Evolutionary conservation across 768 basidiomycete genomes (phyloP).

Genomic region (Polyporus arcularius): DNA sequence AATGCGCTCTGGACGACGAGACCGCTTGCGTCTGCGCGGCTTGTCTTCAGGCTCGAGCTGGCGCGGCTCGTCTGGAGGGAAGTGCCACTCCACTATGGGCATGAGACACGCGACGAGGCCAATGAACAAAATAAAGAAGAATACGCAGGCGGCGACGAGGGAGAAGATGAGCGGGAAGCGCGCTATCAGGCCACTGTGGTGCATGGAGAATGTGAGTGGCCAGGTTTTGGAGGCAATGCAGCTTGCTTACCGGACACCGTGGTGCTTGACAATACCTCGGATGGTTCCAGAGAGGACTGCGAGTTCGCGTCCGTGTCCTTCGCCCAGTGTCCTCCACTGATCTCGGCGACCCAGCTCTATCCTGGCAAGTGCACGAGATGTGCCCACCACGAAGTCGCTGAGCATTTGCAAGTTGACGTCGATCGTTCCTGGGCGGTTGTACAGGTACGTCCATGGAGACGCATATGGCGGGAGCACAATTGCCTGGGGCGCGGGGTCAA

Average conservation of each 20-base stretch:
- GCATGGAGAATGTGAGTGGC: background rate
- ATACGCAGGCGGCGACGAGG: slow-evolving; percentile 37
- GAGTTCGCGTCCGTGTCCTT: slow-evolving; percentile 72
- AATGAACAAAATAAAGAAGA: slow-evolving; percentile 37
- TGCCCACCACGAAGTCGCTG: slow-evolving; percentile 50
- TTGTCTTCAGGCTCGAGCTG: slow-evolving; percentile 6
- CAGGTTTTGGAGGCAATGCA: background rate
- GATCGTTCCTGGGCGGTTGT: slow-evolving; percentile 41
- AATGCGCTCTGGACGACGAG: slow-evolving; percentile 17
- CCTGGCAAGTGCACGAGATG: slow-evolving; percentile 51
- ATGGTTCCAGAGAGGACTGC: slow-evolving; percentile 64
- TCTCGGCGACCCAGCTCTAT: slow-evolving; percentile 78
- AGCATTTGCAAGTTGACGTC: slow-evolving; percentile 59
- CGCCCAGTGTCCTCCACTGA: slow-evolving; percentile 68
- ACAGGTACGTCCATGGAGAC: slow-evolving; percentile 38
- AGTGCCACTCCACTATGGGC: slow-evolving; percentile 33
- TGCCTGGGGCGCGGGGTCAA: slow-evolving; percentile 44
- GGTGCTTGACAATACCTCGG: slow-evolving; percentile 61
- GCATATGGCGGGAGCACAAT: slow-evolving; percentile 50
- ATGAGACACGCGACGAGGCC: slow-evolving; percentile 34
- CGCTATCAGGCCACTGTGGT: slow-evolving; percentile 62
- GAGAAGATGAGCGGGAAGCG: slow-evolving; percentile 66
- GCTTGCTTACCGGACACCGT: slow-evolving; percentile 63
- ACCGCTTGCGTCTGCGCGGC: slow-evolving; percentile 18
- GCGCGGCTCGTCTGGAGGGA: slow-evolving; percentile 16